phyloP scores from a whole-genome alignment of 176 grass and related monocot species.

The Cenchrus fungigraminus region DNA sequence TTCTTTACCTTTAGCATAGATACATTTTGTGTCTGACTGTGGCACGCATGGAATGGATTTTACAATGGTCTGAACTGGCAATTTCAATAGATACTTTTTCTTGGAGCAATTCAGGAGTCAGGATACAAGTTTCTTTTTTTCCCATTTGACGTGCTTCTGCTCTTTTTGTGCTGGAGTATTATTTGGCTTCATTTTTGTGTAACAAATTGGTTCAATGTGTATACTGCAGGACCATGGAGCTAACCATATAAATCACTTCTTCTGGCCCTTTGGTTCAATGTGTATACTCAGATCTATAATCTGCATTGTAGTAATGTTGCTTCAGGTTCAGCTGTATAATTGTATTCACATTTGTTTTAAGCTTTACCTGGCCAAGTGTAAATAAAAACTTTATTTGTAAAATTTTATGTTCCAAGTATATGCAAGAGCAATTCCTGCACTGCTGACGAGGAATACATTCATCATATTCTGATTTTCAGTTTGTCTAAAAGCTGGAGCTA shows the following conservation, averaged over 20 bases:
- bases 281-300: neutral
- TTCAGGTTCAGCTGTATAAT: constrained; percentile 35
- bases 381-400: constrained; percentile 23
- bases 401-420: constrained; percentile 12
- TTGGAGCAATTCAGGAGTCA: neutral
- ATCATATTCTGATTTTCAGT: constrained; percentile 4
- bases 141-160: neutral
- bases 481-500: constrained; percentile 11
- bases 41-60: neutral
- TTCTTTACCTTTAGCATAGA: neutral
- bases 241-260: constrained; percentile 34
- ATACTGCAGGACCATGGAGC: constrained; percentile 49
- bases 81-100: constrained; percentile 16
- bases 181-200: neutral
- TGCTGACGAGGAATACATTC: constrained; percentile 7
- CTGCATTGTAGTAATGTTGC: constrained; percentile 20
- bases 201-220: neutral
- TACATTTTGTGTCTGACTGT: neutral
- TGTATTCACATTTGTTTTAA: constrained; percentile 22
- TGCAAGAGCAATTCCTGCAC: neutral
- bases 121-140: neutral
- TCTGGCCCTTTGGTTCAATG: constrained; percentile 30
- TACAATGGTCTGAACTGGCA: neutral
- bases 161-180: neutral
- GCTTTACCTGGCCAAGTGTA: constrained; percentile 35